Evolutionary conservation across 2,329 filamentous ascomycete genomes (phyloP), one percentile per base, ranked within the genome.

Genomic region (Alternaria brassicicola): DNA sequence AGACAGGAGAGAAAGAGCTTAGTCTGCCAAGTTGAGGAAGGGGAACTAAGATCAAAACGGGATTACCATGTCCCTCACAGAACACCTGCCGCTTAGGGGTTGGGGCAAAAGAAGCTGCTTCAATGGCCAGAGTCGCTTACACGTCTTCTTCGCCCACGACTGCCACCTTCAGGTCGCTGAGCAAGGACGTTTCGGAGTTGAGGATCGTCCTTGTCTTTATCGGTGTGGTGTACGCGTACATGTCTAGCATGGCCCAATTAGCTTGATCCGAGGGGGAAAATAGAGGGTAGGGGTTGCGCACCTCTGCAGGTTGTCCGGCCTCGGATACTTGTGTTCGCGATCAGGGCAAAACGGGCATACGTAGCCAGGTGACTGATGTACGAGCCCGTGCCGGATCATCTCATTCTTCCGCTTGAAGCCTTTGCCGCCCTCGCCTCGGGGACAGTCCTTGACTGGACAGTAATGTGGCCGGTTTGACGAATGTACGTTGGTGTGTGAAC

Each of bases 261-360:
- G n/a, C n/a, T n/a, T n/a, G n/a, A n/a, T n/a, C n/a, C n/a, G n/a
- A n/a, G n/a, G n/a, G n/a, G n/a, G n/a, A n/a, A n/a, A n/a, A n/a
- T n/a, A n/a, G n/a, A n/a, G n/a, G n/a, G n/a, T n/a, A n/a, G n/a
- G n/a, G n/a, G n/a, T n/a, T n/a, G n/a, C 85, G 65, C 83, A 96
- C 92, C 94, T 88, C 81, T 97, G 94, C 55, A 99, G 81, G 81
- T 98, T 98, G 76, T 99, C 95, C 31, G 95, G 95, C 67, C 95
- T 85, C 5, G 95, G 95, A 76, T 98, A 98, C 74, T 90, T 93
- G 77, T 97, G 94, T 75, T 97, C 93, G 65, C 93, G 85, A 71
- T 97, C 93, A 1, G 92, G 91, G 76, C 95, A 99, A 74, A 97
- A 98, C 0, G 95, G 95, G 76, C 95, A 99, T 28, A 97, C 88